Base-by-base conservation (phyloP, 129 eudicot species). In the Centrapalus pauciflorus region DNA sequence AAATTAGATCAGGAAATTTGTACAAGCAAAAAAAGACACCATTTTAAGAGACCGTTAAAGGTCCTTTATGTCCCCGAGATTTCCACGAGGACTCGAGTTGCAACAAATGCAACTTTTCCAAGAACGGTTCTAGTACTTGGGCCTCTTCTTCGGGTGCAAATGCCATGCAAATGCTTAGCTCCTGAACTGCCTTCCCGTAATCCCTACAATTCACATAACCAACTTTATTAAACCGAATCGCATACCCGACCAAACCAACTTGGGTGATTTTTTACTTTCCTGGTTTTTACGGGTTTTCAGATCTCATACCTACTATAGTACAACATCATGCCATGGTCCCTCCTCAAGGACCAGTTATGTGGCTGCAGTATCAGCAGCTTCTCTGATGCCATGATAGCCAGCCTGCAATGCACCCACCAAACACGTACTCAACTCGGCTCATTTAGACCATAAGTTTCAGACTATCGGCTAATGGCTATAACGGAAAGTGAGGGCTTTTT, bases 131-230 rank as follows among this genome's bases (percentile, higher is more conserved):
- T 24, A 91, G 51, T 24, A 91, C 84, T 66, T 82, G 66, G 4
- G 96, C 90, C 79, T 91, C 96, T 72, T 91, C 98, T 76, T 85
- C 96, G 4, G 98, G 98, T 62, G 98, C 95, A 67, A 91, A 91
- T 5, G 96, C 96, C 90, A 91, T 91, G 70, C 98, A 87, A 71
- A 91, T 91, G 79, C 98, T 91, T 48, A 91, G 98, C 77, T 91
- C 98, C 76, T 88, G 94, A 52, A 91, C 90, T 16, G 98, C 96
- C 78, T 76, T 84, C 50, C 67, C 90, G 6, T 85, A 91, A 38
- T 91, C 84, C 85, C 98, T 91, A 76, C 12, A 48, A 28, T 60
- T 41, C 60, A 52, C 33, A 61, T 20, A 57, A 61, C 12, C 32
- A n/a, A 30, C 2, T 32, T 21, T 8, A 21, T 16, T 7, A n/a